Base-by-base conservation (phyloP, 2,329 filamentous ascomycete species). In the Dactylellina cionopaga region DNA sequence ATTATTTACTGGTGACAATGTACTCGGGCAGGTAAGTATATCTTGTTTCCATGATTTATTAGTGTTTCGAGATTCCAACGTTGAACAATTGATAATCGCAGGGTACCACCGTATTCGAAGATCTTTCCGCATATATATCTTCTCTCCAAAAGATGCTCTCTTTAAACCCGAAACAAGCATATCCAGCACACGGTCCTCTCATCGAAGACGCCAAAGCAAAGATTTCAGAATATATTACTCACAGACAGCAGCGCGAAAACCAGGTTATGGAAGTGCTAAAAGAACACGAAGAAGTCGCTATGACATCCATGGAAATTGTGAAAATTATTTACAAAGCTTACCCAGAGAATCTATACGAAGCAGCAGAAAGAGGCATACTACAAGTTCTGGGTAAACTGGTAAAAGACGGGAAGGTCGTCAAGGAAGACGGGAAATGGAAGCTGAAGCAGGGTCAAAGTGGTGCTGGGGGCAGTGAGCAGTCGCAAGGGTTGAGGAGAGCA, bases 1-100 rank as follows among this genome's bases (percentile, higher is more conserved):
- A 39, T 88, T 96, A 82, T 95, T 96, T 80, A 96, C 92, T 0
- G 92, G 90, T 5, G 92, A 96, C 80, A 96, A 94, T 78, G 89
- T 96, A 1, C 84, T 96, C 1, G 92, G 92, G 0, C 91, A 72
- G 68, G 68, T 72, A 44, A 5, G 25, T 31, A 33, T 10, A 15
- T 31, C 11, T 37, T 41, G 19, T 56, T 39, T 13, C 3, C 19
- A 2, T 15, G 9, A 35, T 5, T 41, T n/a, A 13, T 56, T n/a
- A 51, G 29, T n/a, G n/a, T n/a, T n/a, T n/a, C n/a, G n/a, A n/a
- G n/a, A n/a, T n/a, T n/a, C n/a, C n/a, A 47, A 13, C 22, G 22
- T 19, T 22, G n/a, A 46, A 3, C 2, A 31, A 46, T 10, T 46
- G 2, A 39, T 15, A n/a, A 39, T n/a, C 13, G n/a, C 11, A 96